Conservation (phyloP, 2,329 filamentous ascomycete species). For the Fusarium setosum region DNA sequence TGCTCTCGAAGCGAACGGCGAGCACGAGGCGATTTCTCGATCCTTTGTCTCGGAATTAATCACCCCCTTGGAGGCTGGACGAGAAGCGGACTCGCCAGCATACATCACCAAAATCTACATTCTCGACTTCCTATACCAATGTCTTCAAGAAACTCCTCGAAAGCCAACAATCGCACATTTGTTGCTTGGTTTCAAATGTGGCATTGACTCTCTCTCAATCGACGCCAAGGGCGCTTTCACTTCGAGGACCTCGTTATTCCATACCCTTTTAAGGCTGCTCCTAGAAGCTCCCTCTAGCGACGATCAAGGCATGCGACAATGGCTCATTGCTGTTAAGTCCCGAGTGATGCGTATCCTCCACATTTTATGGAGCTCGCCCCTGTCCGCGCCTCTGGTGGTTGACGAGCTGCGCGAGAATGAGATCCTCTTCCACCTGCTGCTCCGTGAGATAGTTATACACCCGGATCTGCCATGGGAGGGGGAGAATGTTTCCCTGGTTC, state of each 20-base stretch:
- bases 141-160: constrained; percentile 78
- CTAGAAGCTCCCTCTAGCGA: constrained; percentile 75
- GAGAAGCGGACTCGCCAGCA: constrained; percentile 74
- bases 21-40: constrained; percentile 82
- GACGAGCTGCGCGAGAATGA: constrained; percentile 83
- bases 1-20: constrained; percentile 84
- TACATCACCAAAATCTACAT: constrained; percentile 88
- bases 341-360: constrained; percentile 79
- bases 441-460: constrained; percentile 77
- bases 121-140: constrained; percentile 86
- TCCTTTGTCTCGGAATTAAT: constrained; percentile 77
- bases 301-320: constrained; percentile 70
- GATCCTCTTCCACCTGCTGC: constrained; percentile 81
- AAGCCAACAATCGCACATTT: constrained; percentile 91
- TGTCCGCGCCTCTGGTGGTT: constrained; percentile 81
- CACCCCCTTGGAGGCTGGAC: constrained; percentile 77
- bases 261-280: constrained; percentile 80
- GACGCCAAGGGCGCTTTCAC: constrained; percentile 78
- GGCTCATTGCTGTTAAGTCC: constrained; percentile 76
- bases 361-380: constrained; percentile 83
- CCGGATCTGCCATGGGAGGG: constrained; percentile 81
- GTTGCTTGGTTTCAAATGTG: constrained; percentile 87
- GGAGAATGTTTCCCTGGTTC: constrained; percentile 65
- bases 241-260: constrained; percentile 81
- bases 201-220: constrained; percentile 75